These are phyloP conservation scores for Termitomyces sp. DNA, from an alignment of 768 basidiomycete species.

Conservation along the genomic window DNA sequence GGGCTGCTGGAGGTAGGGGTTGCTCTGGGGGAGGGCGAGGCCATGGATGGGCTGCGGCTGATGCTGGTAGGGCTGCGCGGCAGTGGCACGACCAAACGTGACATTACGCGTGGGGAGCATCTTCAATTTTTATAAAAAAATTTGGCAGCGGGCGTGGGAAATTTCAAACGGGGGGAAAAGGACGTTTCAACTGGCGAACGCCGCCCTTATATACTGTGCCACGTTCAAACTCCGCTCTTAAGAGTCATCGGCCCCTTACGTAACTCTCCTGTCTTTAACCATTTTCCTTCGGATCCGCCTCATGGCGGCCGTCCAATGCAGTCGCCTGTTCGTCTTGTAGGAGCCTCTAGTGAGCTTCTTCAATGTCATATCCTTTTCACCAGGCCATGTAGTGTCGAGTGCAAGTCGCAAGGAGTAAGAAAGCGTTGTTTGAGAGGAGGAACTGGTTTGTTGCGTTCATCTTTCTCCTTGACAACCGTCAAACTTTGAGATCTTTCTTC, in stretches of 20 bases:
- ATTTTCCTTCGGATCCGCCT: slow-evolving; percentile 18
- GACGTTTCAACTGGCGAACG: slow-evolving; percentile 25
- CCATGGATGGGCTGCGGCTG: slow-evolving; percentile 41
- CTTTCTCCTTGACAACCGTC: neutral
- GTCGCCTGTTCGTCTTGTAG: neutral
- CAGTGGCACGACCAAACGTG: slow-evolving; percentile 69
- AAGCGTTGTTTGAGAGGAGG: neutral
- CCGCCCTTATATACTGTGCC: slow-evolving; percentile 43
- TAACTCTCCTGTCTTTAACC: slow-evolving; percentile 38
- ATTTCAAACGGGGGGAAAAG: slow-evolving; percentile 33
- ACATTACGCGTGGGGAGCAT: slow-evolving; percentile 78
- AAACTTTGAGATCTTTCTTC: neutral
- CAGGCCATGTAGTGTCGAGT: neutral
- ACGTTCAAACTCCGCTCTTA: slow-evolving; percentile 44
- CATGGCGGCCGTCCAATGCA: neutral
- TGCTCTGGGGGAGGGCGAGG: slow-evolving; percentile 60
- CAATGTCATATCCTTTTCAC: neutral
- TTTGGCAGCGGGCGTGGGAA: slow-evolving; percentile 40
- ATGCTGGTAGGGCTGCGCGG: slow-evolving; percentile 36
- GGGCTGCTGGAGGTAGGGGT: slow-evolving; percentile 39
- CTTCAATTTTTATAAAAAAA: slow-evolving; percentile 25
- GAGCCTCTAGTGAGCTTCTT: neutral
- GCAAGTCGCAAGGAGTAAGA: neutral
- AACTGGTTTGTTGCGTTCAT: neutral
- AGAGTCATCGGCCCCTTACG: slow-evolving; percentile 41